Conservation (phyloP, 495 filamentous ascomycete genomes). For the Daldinia bambusicola region DNA sequence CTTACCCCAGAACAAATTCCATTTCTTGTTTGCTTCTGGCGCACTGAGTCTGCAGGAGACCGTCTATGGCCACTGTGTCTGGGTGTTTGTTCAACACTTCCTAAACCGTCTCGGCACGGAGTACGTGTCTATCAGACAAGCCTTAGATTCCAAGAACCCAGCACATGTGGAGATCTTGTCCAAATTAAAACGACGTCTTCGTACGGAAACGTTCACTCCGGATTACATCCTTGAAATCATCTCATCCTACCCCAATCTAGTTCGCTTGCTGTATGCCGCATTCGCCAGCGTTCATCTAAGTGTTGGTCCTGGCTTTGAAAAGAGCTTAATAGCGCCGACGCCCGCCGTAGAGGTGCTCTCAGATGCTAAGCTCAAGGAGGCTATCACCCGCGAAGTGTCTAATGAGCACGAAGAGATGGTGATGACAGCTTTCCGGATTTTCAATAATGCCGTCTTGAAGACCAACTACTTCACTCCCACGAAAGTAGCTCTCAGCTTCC, state of each 20-base stretch:
- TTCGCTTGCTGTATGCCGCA: constrained; percentile 87
- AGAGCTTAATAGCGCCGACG: constrained; percentile 74
- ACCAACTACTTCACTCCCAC: constrained; percentile 99
- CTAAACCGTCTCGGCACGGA: constrained; percentile 93
- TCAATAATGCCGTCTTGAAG: constrained; percentile 91
- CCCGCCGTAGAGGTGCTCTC: constrained; percentile 79
- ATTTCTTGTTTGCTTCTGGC: constrained; percentile 86
- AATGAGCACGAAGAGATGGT: constrained; percentile 99
- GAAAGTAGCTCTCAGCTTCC: constrained; percentile 97
- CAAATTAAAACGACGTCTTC: constrained; percentile 94
- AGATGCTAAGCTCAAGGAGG: constrained; percentile 77
- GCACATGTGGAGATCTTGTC: constrained; percentile 89
- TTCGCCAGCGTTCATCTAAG: constrained; percentile 94
- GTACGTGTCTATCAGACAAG: constrained; percentile 84
- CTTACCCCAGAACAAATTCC: constrained; percentile 95
- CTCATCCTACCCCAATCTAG: constrained; percentile 85
- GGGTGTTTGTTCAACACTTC: constrained; percentile 98
- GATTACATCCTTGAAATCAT: constrained; percentile 99
- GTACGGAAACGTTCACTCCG: constrained; percentile 95
- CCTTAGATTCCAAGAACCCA: constrained; percentile 77
- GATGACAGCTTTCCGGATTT: constrained; percentile 95
- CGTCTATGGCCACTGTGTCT: constrained; percentile 95
- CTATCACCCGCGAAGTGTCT: constrained; percentile 80
- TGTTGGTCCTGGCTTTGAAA: constrained; percentile 78
- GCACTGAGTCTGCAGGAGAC: constrained; percentile 94